Conservation (phyloP, 768 basidiomycete genomes). For the Floccularia luteovirens region DNA sequence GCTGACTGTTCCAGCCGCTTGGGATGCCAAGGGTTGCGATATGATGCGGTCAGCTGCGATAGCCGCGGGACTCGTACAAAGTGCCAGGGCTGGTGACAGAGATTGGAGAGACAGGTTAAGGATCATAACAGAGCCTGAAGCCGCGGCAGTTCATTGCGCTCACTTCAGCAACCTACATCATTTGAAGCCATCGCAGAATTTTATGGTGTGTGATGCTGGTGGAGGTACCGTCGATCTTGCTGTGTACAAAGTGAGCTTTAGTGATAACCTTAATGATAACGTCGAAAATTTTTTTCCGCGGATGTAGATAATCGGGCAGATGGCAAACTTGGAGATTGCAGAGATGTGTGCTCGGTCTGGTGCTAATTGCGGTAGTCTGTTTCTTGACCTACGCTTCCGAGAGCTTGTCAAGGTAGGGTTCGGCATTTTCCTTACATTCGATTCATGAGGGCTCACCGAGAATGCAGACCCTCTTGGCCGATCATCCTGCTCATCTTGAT, state of each 20-base stretch:
- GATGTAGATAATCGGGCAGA: slow-evolving; percentile 66
- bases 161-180: slow-evolving; percentile 76
- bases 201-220: slow-evolving; percentile 90
- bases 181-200: slow-evolving; percentile 73
- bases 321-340: slow-evolving; percentile 81
- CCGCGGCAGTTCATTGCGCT: slow-evolving; percentile 88
- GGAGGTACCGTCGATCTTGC: slow-evolving; percentile 68
- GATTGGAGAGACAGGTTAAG: slow-evolving; percentile 75
- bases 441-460: not conserved
- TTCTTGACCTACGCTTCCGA: slow-evolving; percentile 81
- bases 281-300: slow-evolving; percentile 7
- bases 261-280: slow-evolving; percentile 1
- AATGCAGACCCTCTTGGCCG: slow-evolving; percentile 47
- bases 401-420: slow-evolving; percentile 62
- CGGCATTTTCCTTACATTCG: not conserved
- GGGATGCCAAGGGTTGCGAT: slow-evolving; percentile 82
- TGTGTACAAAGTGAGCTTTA: slow-evolving; percentile 47
- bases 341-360: slow-evolving; percentile 87
- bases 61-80: slow-evolving; percentile 70
- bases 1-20: slow-evolving; percentile 85
- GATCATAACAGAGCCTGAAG: slow-evolving; percentile 81
- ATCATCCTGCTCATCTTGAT: slow-evolving; percentile 83
- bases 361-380: slow-evolving; percentile 81
- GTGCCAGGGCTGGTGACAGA: slow-evolving; percentile 58
- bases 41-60: slow-evolving; percentile 86